These are phyloP conservation scores for Mycena chlorophos DNA, from an alignment of 768 basidiomycete species.

Conservation along the genomic window DNA sequence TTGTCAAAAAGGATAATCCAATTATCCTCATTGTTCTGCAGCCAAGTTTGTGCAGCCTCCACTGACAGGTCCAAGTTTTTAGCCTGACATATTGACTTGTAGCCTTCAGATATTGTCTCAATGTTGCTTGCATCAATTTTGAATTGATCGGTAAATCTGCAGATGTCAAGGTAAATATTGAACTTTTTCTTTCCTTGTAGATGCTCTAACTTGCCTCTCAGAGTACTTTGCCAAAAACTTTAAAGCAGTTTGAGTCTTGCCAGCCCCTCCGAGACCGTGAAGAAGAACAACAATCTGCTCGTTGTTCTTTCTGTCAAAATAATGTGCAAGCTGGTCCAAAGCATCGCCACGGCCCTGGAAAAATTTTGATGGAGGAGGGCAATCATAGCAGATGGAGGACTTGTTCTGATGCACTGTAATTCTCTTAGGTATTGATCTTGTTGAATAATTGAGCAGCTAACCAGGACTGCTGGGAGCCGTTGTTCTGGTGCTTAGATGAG, in stretches of 20 bases:
- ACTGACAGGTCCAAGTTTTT: background rate
- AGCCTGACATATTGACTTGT: conserved; percentile 6
- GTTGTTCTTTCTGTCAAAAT: background rate
- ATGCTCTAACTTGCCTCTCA: background rate
- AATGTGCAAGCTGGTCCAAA: background rate
- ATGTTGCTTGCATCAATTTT: conserved; percentile 7
- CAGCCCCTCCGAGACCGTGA: conserved; percentile 5
- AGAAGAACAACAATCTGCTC: conserved; percentile 1
- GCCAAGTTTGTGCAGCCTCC: conserved; percentile 5
- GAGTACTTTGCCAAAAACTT: conserved; percentile 4
- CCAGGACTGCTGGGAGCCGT: too few relatives aligned
- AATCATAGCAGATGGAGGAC: too few relatives aligned
- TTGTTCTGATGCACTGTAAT: too few relatives aligned
- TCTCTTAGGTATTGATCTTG: too few relatives aligned
- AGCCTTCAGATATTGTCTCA: conserved; percentile 7
- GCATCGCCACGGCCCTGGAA: background rate
- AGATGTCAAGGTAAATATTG: background rate
- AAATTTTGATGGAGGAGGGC: background rate
- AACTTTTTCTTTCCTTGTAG: background rate
- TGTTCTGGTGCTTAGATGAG: too few relatives aligned
- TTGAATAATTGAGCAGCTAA: too few relatives aligned
- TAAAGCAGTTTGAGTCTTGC: conserved; percentile 10
- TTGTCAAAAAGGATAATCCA: conserved; percentile 10
- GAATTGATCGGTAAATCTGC: conserved; percentile 10
- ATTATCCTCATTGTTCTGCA: background rate